These are phyloP conservation scores for Trichoderma sp. DNA, from an alignment of 2,329 filamentous ascomycete species.

Conservation along the genomic window DNA sequence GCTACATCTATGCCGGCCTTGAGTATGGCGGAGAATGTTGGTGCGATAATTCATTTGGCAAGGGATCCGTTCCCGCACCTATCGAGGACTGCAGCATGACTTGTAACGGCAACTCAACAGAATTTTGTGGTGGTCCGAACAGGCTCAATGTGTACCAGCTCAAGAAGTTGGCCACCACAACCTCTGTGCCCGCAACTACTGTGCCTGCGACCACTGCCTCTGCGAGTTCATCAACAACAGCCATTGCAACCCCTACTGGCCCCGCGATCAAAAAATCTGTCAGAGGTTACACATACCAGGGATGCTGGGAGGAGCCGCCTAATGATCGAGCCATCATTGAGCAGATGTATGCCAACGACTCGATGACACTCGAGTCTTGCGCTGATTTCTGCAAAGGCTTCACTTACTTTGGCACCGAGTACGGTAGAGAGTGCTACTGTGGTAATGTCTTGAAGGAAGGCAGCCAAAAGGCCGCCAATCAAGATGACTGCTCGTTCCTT, in stretches of 20 bases:
- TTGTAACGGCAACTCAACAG: slow-evolving; percentile 37
- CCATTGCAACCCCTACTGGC: slow-evolving; percentile 27
- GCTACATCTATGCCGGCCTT: slow-evolving; percentile 34
- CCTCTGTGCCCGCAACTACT: slow-evolving; percentile 25
- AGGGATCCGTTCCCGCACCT: slow-evolving; percentile 31
- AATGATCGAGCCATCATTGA: slow-evolving; percentile 32
- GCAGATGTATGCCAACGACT: slow-evolving; percentile 30
- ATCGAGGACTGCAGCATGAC: slow-evolving; percentile 35
- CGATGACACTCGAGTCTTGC: slow-evolving; percentile 37
- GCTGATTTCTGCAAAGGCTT: slow-evolving; percentile 31
- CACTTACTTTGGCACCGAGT: slow-evolving; percentile 35
- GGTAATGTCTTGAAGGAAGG: slow-evolving; percentile 33
- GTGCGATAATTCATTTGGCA: slow-evolving; percentile 33
- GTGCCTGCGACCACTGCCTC: slow-evolving; percentile 8
- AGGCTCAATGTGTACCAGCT: slow-evolving; percentile 37
- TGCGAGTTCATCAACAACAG: slow-evolving; percentile 3
- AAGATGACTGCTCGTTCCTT: slow-evolving; percentile 34
- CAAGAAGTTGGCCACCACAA: slow-evolving; percentile 17
- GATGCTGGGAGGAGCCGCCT: slow-evolving; percentile 38
- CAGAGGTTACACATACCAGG: slow-evolving; percentile 33
- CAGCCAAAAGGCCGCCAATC: slow-evolving; percentile 28
- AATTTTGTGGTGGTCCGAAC: slow-evolving; percentile 36
- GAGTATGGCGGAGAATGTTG: slow-evolving; percentile 43
- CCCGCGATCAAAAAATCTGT: slow-evolving; percentile 1
- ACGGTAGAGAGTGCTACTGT: slow-evolving; percentile 40